A percentile compares a stretch with the other conserved stretches of the same genome.
Conservation (phyloP, 2,329 filamentous ascomycete genomes). For the Gyromitra esculenta region DNA sequence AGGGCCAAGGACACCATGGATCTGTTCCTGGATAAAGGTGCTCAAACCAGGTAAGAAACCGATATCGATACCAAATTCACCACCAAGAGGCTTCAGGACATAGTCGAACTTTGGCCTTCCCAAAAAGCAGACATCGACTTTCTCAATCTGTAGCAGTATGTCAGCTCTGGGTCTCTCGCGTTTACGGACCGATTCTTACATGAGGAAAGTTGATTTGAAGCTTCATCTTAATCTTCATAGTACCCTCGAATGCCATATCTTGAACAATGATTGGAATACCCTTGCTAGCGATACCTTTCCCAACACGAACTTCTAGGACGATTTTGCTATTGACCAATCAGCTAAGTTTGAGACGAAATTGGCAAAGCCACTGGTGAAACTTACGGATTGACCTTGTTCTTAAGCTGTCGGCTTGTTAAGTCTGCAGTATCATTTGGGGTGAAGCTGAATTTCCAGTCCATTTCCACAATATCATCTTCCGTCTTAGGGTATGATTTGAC, state of each 20-base stretch:
- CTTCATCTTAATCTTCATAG: conserved; percentile 98
- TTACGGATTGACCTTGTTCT: conserved; percentile 89
- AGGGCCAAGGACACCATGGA: conserved; percentile 89
- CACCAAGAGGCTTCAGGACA: conserved; percentile 95
- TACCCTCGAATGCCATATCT: conserved; percentile 93
- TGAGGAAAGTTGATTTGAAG: conserved; percentile 95
- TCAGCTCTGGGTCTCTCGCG: conserved; percentile 16
- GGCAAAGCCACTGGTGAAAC: not conserved
- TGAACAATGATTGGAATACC: conserved; percentile 97
- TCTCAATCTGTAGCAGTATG: conserved; percentile 66
- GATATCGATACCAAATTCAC: conserved; percentile 97
- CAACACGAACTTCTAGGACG: conserved; percentile 90
- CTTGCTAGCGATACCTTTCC: conserved; percentile 97
- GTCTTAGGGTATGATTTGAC: conserved; percentile 98
- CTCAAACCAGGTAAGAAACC: conserved; percentile 98
- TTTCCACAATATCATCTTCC: conserved; percentile 92
- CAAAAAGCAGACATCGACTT: conserved; percentile 93
- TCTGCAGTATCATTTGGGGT: conserved; percentile 93
- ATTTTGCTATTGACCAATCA: conserved; percentile 68
- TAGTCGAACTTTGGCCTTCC: conserved; percentile 92
- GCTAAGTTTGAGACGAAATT: conserved; percentile 19
- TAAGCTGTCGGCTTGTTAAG: conserved; percentile 87
- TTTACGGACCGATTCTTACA: conserved; percentile 62
- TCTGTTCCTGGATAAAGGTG: conserved; percentile 92
- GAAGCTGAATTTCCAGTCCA: conserved; percentile 99